A percentile compares a stretch with the other conserved stretches of the same genome.
Conservation (phyloP, 495 filamentous ascomycete genomes). For the Clavariopsis aquatica region DNA sequence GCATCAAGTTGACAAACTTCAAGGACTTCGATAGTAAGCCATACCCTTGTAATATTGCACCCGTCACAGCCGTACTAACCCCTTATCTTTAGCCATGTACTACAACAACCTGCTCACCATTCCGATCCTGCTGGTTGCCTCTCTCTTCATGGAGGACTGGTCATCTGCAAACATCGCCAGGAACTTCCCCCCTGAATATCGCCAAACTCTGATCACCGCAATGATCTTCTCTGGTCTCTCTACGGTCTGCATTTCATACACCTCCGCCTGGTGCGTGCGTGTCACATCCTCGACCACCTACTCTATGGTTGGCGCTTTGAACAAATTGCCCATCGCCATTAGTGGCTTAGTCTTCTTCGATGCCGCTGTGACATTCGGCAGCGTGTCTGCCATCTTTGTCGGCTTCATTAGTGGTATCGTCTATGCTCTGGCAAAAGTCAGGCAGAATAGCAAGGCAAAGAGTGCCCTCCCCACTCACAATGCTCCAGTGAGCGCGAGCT, state of each 20-base stretch:
- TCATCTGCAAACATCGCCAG: conserved; percentile 74
- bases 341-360: conserved; percentile 93
- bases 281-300: conserved; percentile 96
- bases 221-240: conserved; percentile 94
- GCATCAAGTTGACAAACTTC: conserved; percentile 99
- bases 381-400: conserved; percentile 82
- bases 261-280: conserved; percentile 96
- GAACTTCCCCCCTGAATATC: conserved; percentile 81
- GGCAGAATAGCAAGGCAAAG: conserved; percentile 65
- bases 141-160: conserved; percentile 89
- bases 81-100: conserved; percentile 76
- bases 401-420: conserved; percentile 92
- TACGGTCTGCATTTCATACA: conserved; percentile 97
- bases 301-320: conserved; percentile 95
- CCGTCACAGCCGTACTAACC: neutral
- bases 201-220: conserved; percentile 71
- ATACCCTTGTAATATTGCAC: neutral
- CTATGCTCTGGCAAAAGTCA: conserved; percentile 87
- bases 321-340: conserved; percentile 94
- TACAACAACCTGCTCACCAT: conserved; percentile 99
- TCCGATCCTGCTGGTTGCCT: conserved; percentile 81
- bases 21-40: conserved; percentile 98
- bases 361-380: conserved; percentile 88
- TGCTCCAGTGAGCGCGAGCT: conserved; percentile 82
- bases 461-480: conserved; percentile 69